phyloP scores from a whole-genome alignment of 2,329 filamentous ascomycete species.

The Verticillium albo-atrum region DNA sequence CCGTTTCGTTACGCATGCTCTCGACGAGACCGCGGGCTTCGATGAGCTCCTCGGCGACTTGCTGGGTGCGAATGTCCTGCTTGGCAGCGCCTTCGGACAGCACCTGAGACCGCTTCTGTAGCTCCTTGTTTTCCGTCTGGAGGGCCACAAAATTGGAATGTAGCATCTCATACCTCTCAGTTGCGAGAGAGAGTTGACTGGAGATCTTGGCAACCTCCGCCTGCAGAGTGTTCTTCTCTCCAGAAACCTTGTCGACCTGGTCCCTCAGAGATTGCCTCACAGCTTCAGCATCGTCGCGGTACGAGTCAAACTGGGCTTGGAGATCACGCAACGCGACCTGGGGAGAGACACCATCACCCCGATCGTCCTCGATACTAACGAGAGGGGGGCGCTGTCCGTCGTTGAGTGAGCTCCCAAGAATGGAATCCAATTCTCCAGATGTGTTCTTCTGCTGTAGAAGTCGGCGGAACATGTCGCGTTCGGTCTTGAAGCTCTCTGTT shows the following conservation, averaged over 20 bases:
- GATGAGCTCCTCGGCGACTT: conserved; percentile 88
- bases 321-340: conserved; percentile 75
- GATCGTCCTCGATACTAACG: conserved; percentile 51
- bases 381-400: conserved; percentile 49
- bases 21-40: conserved; percentile 79
- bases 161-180: conserved; percentile 83
- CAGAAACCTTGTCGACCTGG: conserved; percentile 75
- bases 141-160: conserved; percentile 82
- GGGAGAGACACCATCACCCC: conserved; percentile 51
- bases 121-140: conserved; percentile 77
- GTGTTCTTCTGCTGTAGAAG: conserved; percentile 73
- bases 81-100: conserved; percentile 81
- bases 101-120: conserved; percentile 75
- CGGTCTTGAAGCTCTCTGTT: conserved; percentile 89
- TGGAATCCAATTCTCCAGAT: conserved; percentile 58
- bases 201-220: conserved; percentile 74
- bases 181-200: conserved; percentile 77
- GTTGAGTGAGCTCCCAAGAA: conserved; percentile 68
- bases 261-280: conserved; percentile 80
- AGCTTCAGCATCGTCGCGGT: conserved; percentile 77
- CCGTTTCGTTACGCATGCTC: conserved; percentile 82
- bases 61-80: conserved; percentile 85
- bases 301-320: conserved; percentile 84
- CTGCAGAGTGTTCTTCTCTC: conserved; percentile 78
- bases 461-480: conserved; percentile 95